These are phyloP conservation scores for Talaromyces sp. DNA, from an alignment of 2,329 filamentous ascomycete species.

Conservation along the genomic window DNA sequence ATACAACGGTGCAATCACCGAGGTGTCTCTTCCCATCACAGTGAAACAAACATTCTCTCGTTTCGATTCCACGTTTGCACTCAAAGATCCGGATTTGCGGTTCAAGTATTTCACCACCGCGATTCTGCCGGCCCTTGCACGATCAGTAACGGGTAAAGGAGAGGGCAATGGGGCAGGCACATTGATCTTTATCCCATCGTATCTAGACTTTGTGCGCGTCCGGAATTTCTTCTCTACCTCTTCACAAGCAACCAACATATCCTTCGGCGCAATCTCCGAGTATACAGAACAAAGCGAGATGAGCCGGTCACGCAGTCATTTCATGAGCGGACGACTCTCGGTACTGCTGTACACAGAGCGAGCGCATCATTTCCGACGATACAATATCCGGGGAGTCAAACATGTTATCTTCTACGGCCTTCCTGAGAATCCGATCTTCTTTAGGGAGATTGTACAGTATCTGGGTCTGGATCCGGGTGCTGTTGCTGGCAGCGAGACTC, in stretches of 20 bases:
- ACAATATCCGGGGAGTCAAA: constrained; percentile 75
- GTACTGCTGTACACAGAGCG: constrained; percentile 89
- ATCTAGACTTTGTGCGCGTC: constrained; percentile 90
- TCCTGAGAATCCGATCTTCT: constrained; percentile 72
- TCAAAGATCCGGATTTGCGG: constrained; percentile 76
- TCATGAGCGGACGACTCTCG: constrained; percentile 75
- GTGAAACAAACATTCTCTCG: constrained; percentile 86
- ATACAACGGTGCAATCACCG: constrained; percentile 70
- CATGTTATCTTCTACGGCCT: constrained; percentile 85
- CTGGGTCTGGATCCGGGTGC: constrained; percentile 42
- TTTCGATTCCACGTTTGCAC: constrained; percentile 68
- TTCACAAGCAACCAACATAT: constrained; percentile 52
- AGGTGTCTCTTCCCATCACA: constrained; percentile 60
- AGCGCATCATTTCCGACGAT: constrained; percentile 95
- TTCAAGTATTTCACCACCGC: constrained; percentile 89
- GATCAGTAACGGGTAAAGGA: constrained; percentile 47
- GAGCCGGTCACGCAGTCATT: constrained; percentile 80
- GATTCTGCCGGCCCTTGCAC: constrained; percentile 70
- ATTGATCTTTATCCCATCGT: constrained; percentile 85
- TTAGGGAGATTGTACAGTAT: constrained; percentile 42
- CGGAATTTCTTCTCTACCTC: constrained; percentile 86
- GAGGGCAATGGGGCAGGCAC: constrained; percentile 64
- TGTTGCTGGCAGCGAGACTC: constrained; percentile 48
- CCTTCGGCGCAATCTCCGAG: constrained; percentile 83
- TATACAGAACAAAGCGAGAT: constrained; percentile 78